Conservation (phyloP, 78 protist species). For the Protostelium mycophagum region DNA sequence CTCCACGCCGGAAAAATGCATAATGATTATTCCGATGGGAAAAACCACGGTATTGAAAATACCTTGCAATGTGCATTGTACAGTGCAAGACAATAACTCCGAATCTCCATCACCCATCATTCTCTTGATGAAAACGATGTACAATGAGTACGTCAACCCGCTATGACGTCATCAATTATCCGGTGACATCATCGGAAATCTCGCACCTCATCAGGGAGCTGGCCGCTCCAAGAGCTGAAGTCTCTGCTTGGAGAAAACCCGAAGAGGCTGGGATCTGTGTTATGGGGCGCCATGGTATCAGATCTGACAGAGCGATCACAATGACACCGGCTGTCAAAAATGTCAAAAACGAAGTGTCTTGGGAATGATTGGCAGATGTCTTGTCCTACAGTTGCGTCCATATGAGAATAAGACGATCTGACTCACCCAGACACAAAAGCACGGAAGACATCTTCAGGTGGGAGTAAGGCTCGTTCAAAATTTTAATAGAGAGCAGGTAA, state of each 20-base stretch:
- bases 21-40: not conserved
- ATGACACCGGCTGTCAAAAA: not conserved
- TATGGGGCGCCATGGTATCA: not conserved
- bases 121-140: not conserved
- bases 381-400: too few relatives aligned
- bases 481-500: not conserved
- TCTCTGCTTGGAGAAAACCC: not conserved
- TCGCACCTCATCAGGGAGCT: not conserved
- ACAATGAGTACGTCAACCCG: not conserved
- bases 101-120: not conserved
- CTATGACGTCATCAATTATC: not conserved
- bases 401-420: too few relatives aligned
- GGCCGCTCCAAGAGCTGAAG: not conserved
- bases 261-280: not conserved
- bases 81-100: not conserved
- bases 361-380: too few relatives aligned
- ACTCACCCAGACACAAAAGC: not conserved
- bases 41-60: not conserved
- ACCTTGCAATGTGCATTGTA: not conserved
- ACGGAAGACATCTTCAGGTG: not conserved
- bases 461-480: not conserved
- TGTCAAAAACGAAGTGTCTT: too few relatives aligned
- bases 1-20: not conserved
- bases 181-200: not conserved
- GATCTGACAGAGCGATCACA: not conserved